phyloP scores from a whole-genome alignment of 2,329 filamentous ascomycete genomes.

The Sphaerulina vaccinii region DNA sequence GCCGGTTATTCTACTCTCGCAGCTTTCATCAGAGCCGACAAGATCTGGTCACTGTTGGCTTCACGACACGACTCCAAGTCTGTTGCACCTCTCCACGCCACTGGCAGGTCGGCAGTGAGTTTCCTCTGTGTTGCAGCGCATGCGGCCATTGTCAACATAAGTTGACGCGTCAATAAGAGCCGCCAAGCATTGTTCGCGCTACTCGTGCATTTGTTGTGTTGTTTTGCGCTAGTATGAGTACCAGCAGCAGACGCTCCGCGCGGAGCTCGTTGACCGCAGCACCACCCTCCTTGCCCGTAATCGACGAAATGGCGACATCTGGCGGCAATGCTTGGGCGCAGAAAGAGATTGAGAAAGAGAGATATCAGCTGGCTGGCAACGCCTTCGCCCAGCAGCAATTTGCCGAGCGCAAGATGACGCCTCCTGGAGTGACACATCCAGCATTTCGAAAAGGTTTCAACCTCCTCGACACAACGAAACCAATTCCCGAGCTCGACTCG shows the following conservation, averaged over 20 bases:
- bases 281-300: slow-evolving; percentile 4
- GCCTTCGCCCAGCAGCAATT: slow-evolving; percentile 37
- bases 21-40: background rate
- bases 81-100: slow-evolving; percentile 1
- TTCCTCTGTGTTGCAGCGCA: background rate
- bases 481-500: slow-evolving; percentile 17
- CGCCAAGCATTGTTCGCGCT: slow-evolving; percentile 4
- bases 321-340: slow-evolving; percentile 35
- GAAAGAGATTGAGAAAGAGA: slow-evolving; percentile 22
- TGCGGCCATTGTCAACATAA: background rate
- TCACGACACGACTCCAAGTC: background rate
- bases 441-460: slow-evolving; percentile 23
- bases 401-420: slow-evolving; percentile 22
- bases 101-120: slow-evolving; percentile 13
- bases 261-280: slow-evolving; percentile 1
- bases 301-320: slow-evolving; percentile 17
- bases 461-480: slow-evolving; percentile 18
- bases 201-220: slow-evolving; percentile 4
- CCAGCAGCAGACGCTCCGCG: slow-evolving; percentile 5
- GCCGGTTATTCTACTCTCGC: too few relatives aligned
- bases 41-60: slow-evolving; percentile 1
- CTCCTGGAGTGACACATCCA: slow-evolving; percentile 29
- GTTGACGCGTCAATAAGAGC: slow-evolving; percentile 5
- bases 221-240: slow-evolving; percentile 15
- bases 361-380: slow-evolving; percentile 34